phyloP scores from a whole-genome alignment of 2,329 filamentous ascomycete species.

The Alternaria sp. region DNA sequence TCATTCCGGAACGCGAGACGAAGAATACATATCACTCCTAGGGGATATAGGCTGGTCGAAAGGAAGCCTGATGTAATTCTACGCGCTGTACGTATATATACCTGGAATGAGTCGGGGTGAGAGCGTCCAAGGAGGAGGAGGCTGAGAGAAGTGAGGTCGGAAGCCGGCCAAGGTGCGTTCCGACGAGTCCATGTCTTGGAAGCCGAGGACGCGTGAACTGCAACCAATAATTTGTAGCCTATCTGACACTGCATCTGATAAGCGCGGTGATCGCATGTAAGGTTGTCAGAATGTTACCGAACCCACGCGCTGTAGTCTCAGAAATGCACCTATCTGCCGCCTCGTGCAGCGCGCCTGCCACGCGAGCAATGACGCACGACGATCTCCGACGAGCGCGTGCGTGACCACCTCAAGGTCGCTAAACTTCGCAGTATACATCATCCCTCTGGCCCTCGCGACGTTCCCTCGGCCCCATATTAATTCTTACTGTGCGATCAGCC shows the following conservation, averaged over 20 bases:
- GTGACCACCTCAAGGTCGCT: slow-evolving; percentile 9
- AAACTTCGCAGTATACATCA: slow-evolving; percentile 4
- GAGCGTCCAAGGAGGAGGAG: neutral
- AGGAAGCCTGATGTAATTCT: neutral
- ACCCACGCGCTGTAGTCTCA: neutral
- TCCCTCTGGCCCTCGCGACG: slow-evolving; percentile 10
- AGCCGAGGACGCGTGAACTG: neutral
- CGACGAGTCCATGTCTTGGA: slow-evolving; percentile 4
- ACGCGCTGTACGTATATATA: neutral
- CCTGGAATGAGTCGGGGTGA: neutral
- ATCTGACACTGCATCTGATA: slow-evolving; percentile 1
- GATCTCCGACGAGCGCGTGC: slow-evolving; percentile 18
- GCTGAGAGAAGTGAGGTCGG: neutral
- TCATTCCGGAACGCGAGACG: neutral
- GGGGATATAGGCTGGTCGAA: neutral
- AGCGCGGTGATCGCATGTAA: neutral
- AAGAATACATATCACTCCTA: neutral
- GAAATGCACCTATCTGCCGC: neutral
- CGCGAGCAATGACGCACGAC: slow-evolving; percentile 19
- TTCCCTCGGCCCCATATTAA: slow-evolving; percentile 6
- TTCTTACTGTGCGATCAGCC: slow-evolving; percentile 9
- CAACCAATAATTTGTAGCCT: neutral
- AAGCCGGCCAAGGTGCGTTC: slow-evolving; percentile 3
- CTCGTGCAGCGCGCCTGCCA: slow-evolving; percentile 19
- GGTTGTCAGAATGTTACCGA: neutral